A percentile compares a stretch with the other conserved stretches of the same genome.
These are phyloP conservation scores for Calocybe indica DNA, from an alignment of 768 basidiomycete genomes.

Conservation along the genomic window DNA sequence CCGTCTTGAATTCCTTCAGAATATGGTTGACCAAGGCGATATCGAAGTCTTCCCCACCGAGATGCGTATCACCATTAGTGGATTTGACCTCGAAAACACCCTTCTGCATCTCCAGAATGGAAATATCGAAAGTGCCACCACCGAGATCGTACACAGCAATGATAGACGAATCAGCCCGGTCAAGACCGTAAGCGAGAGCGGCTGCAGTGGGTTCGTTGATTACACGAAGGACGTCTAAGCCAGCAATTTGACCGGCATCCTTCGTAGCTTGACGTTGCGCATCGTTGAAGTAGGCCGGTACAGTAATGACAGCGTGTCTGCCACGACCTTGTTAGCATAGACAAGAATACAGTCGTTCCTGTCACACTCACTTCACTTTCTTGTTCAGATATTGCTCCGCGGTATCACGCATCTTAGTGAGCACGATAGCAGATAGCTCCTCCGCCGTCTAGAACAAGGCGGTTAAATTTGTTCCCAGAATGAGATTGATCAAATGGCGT, in stretches of 20 bases:
- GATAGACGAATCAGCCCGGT: conserved; percentile 75
- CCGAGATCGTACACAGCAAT: conserved; percentile 99
- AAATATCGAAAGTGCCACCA: conserved; percentile 99
- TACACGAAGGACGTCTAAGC: conserved; percentile 94
- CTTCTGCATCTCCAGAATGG: conserved; percentile 98
- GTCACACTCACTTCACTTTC: conserved; percentile 76
- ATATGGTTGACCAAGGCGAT: conserved; percentile 83
- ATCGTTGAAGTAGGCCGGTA: conserved; percentile 99
- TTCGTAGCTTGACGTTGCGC: conserved; percentile 99
- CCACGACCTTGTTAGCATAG: conserved; percentile 4
- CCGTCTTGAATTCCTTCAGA: conserved; percentile 91
- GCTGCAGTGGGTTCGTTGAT: conserved; percentile 99
- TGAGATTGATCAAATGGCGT: conserved; percentile 21
- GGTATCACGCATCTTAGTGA: conserved; percentile 93
- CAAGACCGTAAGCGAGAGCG: conserved; percentile 95
- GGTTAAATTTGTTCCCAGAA: no score
- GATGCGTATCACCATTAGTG: conserved; percentile 97
- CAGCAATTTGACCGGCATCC: conserved; percentile 95
- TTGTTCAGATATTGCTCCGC: conserved; percentile 92
- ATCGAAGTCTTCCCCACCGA: conserved; percentile 96
- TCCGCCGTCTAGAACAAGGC: conserved; percentile 59
- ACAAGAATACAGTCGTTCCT: not conserved
- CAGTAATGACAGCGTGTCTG: conserved; percentile 88
- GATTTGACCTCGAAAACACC: conserved; percentile 99
- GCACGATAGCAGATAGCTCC: conserved; percentile 83